Base-by-base conservation (phyloP, 306 rosid genomes). In the Arachis hypogaea region DNA sequence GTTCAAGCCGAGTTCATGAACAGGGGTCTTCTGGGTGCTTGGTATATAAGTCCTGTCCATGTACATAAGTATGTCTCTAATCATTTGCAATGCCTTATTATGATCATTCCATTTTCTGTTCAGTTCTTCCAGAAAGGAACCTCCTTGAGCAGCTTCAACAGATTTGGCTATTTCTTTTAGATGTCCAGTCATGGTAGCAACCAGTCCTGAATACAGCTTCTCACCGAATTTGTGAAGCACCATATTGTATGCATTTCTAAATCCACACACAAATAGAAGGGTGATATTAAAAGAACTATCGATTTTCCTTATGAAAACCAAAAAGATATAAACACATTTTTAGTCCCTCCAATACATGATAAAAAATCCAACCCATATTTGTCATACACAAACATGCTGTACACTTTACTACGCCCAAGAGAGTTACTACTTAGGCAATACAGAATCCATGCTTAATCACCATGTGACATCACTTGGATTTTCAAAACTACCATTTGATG, bases 171-270 rank as follows among this genome's bases (percentile, higher is more conserved):
- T 83, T 75, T 86, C 97, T 81, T 83, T 86, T 66, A 93, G 93
- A 86, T 93, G 98, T 9, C 74, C 70, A 66, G 92, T 87, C 98
- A 93, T 90, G 41, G 98, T 93, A 3, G 72, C 63, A 49, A 89
- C 90, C 70, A 93, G 82, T 38, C 93, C 98, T 11, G 87, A 33
- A 33, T 33, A 33, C 11, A 93, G 89, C 87, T 87, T 93, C 79
- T 93, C 98, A 28, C 98, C 98, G 63, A 85, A 91, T 74, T 93
- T 93, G 89, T 91, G 97, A 67, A 91, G 93, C 84, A 93, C 97
- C 98, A 93, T 93, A 73, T 91, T 93, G 87, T 93, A 91, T 2
- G 98, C 97, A 71, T 91, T 93, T 82, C 98, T 93, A 72, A 36
- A 85, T 50, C 56, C 56, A 50, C 56, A 11, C 54, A 11, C 16